Conservation (phyloP, 2,329 filamentous ascomycete species). For the Alternaria ethzedia region DNA sequence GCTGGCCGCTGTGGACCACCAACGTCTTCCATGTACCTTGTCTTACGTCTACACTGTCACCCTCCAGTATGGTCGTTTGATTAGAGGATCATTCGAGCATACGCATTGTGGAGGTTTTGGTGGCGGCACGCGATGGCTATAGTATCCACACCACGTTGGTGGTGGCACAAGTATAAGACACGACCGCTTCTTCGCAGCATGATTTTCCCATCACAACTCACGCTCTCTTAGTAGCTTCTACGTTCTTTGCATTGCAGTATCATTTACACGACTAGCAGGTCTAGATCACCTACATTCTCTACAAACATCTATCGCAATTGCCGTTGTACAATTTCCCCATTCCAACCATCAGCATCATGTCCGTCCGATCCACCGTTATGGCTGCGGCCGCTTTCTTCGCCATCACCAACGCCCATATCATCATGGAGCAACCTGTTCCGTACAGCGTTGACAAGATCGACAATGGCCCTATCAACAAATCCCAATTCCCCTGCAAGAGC, state of each 20-base stretch:
- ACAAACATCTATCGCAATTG: too few species aligned
- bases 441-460: constrained; percentile 59
- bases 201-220: constrained; percentile 20
- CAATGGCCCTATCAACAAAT: constrained; percentile 68
- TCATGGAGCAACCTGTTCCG: constrained; percentile 71
- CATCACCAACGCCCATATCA: constrained; percentile 74
- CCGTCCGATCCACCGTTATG: constrained; percentile 60
- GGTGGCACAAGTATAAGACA: constrained; percentile 35
- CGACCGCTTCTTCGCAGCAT: constrained; percentile 11
- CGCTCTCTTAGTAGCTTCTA: constrained; percentile 25
- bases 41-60: constrained; percentile 31
- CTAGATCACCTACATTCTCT: constrained; percentile 32
- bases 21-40: constrained; percentile 26
- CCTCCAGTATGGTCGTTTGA: constrained; percentile 36
- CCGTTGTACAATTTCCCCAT: constrained; percentile 17
- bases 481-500: constrained; percentile 75
- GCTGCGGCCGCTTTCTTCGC: constrained; percentile 61
- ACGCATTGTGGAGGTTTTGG: constrained; percentile 6
- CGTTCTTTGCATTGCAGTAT: constrained; percentile 25
- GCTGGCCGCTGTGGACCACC: constrained; percentile 36
- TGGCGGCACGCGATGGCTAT: constrained; percentile 15
- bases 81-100: constrained; percentile 35
- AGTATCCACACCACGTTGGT: constrained; percentile 2
- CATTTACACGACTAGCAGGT: constrained; percentile 34
- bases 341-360: constrained; percentile 46